These are phyloP conservation scores for Apiotrichum veenhuisii DNA, from an alignment of 1,284 basidiomycete genomes.

Conservation along the genomic window DNA sequence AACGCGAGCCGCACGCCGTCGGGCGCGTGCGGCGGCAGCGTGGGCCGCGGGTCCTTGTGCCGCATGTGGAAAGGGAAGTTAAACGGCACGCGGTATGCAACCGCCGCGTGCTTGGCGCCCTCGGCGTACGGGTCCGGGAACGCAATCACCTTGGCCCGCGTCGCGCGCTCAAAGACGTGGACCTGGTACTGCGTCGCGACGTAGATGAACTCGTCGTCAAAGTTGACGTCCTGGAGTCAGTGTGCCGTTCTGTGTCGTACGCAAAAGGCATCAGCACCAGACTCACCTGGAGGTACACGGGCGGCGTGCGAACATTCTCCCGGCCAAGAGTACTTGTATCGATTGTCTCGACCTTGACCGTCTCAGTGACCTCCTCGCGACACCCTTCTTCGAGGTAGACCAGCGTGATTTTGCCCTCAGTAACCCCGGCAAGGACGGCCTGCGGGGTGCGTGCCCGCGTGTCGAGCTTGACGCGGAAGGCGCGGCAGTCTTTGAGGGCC, in stretches of 20 bases:
- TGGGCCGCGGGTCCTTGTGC: not conserved
- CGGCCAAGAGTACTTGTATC: not conserved
- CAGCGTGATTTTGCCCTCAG: not conserved
- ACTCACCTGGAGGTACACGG: not conserved
- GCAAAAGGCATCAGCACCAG: not conserved
- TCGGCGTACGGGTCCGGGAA: constrained; percentile 16
- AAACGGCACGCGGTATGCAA: not conserved
- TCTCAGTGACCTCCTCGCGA: not conserved
- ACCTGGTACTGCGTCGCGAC: constrained; percentile 20
- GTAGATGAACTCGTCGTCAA: constrained; percentile 40
- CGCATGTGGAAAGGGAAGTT: not conserved
- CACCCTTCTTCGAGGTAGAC: not conserved
- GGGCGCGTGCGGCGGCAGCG: not conserved
- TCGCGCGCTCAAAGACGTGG: constrained; percentile 25
- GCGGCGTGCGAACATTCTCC: not conserved
- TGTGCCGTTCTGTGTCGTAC: not conserved
- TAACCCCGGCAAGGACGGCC: constrained; percentile 11
- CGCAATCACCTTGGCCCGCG: constrained; percentile 12
- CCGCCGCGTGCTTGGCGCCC: not conserved
- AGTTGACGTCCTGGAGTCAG: constrained; percentile 36
- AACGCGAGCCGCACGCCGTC: not conserved
- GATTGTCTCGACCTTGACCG: not conserved
- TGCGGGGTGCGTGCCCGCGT: constrained; percentile 5
- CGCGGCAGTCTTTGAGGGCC: constrained; percentile 8
- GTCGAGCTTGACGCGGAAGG: constrained; percentile 1